These are phyloP conservation scores for Mallotus repandus DNA, from an alignment of 441 rosid species.

Conservation along the genomic window DNA sequence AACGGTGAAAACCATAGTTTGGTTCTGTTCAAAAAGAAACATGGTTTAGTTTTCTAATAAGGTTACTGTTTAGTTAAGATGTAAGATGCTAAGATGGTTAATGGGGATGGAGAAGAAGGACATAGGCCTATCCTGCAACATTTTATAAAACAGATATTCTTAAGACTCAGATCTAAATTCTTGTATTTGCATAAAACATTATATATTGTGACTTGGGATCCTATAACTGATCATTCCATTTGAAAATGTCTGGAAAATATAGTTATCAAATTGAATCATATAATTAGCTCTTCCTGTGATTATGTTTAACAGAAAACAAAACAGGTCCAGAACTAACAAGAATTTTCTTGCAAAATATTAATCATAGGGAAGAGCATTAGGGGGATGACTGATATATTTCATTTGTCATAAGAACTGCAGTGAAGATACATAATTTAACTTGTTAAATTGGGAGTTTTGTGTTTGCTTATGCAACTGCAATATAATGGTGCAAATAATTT, in stretches of 20 bases:
- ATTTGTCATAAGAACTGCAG: background rate
- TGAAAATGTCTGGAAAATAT: background rate
- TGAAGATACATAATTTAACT: background rate
- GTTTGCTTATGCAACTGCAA: background rate
- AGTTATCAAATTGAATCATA: background rate
- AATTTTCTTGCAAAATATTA: conserved; percentile 1
- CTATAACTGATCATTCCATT: background rate
- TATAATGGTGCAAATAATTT: background rate
- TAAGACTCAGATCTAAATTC: background rate
- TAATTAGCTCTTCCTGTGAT: background rate
- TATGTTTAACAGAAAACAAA: background rate
- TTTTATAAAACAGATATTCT: background rate
- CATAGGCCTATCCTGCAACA: background rate
- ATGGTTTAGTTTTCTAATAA: background rate
- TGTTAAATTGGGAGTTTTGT: background rate
- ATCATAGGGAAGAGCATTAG: background rate
- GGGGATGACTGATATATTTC: background rate
- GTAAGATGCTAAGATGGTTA: background rate
- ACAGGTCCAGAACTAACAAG: background rate
- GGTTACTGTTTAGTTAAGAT: background rate
- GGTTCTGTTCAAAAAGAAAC: background rate
- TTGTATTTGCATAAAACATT: background rate
- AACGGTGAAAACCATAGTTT: background rate
- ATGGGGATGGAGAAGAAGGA: background rate
- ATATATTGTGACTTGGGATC: background rate